Evolutionary conservation across 169 alveolate species (phyloP).

Genomic region (Amoebophrya sp.): DNA sequence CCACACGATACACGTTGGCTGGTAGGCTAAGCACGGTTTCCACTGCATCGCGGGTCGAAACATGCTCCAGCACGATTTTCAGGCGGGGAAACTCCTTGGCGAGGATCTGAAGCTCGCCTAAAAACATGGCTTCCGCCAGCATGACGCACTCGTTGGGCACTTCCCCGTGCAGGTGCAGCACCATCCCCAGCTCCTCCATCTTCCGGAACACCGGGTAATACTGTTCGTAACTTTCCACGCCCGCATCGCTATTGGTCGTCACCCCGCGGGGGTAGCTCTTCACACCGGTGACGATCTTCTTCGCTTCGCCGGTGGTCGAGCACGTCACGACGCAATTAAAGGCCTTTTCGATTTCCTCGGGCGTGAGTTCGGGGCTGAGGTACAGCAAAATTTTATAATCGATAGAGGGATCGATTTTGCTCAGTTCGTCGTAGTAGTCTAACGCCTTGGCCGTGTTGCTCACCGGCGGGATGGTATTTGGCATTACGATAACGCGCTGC

Average conservation of each 20-base stretch:
- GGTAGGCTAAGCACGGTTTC: not conserved
- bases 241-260: not conserved
- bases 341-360: not conserved
- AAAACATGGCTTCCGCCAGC: not conserved
- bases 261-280: slow-evolving; percentile 31
- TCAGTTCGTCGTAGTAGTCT: not conserved
- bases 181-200: slow-evolving; percentile 24
- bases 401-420: not conserved
- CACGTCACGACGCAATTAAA: no score
- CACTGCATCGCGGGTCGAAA: not conserved
- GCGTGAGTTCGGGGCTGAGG: slow-evolving; percentile 6
- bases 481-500: slow-evolving; percentile 25
- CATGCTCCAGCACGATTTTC: slow-evolving; percentile 25
- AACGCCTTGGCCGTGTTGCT: not conserved
- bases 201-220: slow-evolving; percentile 17
- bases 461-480: slow-evolving; percentile 10
- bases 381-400: not conserved
- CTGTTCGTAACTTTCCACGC: slow-evolving; percentile 26
- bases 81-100: not conserved
- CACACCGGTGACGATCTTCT: not conserved
- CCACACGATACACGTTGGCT: no score
- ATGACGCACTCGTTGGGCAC: slow-evolving; percentile 29
- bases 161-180: slow-evolving; percentile 18
- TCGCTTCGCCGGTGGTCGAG: not conserved
- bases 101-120: not conserved